phyloP scores from a whole-genome alignment of 1,139 yeast species.

The Scheffersomyces illinoinensis region DNA sequence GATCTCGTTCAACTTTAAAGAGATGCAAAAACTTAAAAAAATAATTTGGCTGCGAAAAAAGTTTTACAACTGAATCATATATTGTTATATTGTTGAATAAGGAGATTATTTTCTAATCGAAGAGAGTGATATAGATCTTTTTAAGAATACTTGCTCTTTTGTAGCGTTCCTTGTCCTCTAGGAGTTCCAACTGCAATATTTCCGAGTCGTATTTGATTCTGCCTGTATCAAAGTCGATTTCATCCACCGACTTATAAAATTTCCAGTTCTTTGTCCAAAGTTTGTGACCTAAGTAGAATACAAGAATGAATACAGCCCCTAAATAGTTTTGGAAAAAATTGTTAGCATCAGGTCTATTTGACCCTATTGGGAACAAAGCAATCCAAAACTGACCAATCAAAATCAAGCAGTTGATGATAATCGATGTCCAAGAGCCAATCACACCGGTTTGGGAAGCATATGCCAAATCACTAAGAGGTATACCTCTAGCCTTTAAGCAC shows the following conservation, averaged over 20 bases:
- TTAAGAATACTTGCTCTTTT: slow-evolving; percentile 23
- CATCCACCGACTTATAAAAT: slow-evolving; percentile 16
- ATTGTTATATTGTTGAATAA: background rate
- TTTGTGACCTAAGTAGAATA: slow-evolving; percentile 25
- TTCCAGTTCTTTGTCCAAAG: slow-evolving; percentile 23
- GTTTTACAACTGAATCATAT: background rate
- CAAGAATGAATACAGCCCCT: slow-evolving; percentile 21
- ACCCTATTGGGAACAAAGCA: slow-evolving; percentile 24
- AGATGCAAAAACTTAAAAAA: background rate
- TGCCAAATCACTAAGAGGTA: slow-evolving; percentile 21
- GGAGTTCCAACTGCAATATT: slow-evolving; percentile 23
- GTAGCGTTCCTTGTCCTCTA: slow-evolving; percentile 21
- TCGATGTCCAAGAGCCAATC: slow-evolving; percentile 22
- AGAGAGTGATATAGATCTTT: slow-evolving; percentile 15
- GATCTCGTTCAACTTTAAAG: background rate
- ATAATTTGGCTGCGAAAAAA: background rate
- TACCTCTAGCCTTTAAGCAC: slow-evolving; percentile 19
- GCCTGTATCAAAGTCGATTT: slow-evolving; percentile 21
- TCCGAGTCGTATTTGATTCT: slow-evolving; percentile 26
- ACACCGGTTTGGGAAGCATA: slow-evolving; percentile 25
- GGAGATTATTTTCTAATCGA: slow-evolving; percentile 11
- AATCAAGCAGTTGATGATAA: slow-evolving; percentile 21
- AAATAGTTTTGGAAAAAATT: slow-evolving; percentile 26
- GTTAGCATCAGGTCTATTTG: slow-evolving; percentile 18
- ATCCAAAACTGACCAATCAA: slow-evolving; percentile 25